phyloP scores from a whole-genome alignment of 2,329 filamentous ascomycete species.

The Aspergillus aculeatinus region DNA sequence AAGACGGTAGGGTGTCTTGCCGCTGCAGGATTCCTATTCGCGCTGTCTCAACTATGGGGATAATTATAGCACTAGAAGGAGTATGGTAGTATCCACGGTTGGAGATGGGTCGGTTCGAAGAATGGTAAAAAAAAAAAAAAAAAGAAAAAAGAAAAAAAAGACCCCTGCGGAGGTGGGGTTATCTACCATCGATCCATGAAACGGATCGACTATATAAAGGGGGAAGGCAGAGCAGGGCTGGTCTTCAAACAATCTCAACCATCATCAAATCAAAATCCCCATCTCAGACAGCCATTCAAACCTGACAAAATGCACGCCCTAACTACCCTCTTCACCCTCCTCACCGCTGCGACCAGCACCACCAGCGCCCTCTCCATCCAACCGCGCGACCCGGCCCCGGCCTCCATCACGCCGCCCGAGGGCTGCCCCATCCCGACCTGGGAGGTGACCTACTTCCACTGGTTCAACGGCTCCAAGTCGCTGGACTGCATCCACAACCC shows the following conservation, averaged over 20 bases:
- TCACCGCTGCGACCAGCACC: conserved; percentile 8
- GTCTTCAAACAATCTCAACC: background rate
- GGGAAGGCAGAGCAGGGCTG: background rate
- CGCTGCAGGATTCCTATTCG: too few relatives aligned
- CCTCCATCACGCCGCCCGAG: conserved; percentile 24
- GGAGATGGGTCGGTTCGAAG: too few relatives aligned
- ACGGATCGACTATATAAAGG: background rate
- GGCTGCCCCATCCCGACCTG: conserved; percentile 32
- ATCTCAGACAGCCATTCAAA: too few relatives aligned
- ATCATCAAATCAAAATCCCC: background rate
- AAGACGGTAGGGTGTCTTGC: too few relatives aligned
- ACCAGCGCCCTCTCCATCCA: conserved; percentile 1
- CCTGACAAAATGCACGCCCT: conserved; percentile 12
- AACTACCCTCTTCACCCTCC: conserved; percentile 9
- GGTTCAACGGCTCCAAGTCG: conserved; percentile 20
- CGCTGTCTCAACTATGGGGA: too few relatives aligned
- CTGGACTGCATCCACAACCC: conserved; percentile 23
- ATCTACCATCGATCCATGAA: background rate
- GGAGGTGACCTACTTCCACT: conserved; percentile 24
- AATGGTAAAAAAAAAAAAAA: too few relatives aligned
- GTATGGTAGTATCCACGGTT: too few relatives aligned
- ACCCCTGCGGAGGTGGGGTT: too few relatives aligned
- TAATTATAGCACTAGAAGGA: too few relatives aligned
- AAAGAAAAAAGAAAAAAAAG: too few relatives aligned
- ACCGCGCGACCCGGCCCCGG: conserved; percentile 8